These are phyloP conservation scores for Talaromyces stipitatus DNA, from an alignment of 495 filamentous ascomycete genomes.

Conservation along the genomic window DNA sequence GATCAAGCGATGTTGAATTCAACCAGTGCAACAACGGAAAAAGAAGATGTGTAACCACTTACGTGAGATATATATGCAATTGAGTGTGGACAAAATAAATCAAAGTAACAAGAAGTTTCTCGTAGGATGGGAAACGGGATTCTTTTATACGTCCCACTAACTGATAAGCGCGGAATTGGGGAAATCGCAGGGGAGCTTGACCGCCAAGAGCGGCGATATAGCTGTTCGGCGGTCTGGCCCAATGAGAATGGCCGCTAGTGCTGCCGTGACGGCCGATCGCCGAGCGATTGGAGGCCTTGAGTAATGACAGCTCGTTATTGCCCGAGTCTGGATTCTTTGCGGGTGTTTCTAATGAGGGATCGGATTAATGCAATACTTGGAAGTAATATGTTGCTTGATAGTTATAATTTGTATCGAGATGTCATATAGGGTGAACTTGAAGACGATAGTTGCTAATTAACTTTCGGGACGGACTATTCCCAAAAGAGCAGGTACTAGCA, in stretches of 20 bases:
- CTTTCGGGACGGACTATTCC: too few species aligned
- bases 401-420: too few species aligned
- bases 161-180: not conserved
- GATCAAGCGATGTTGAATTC: not conserved
- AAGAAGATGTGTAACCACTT: not conserved
- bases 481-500: not conserved
- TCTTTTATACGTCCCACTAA: not conserved
- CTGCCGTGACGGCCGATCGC: not conserved
- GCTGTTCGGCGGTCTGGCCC: not conserved
- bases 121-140: not conserved
- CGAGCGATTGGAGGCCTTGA: not conserved
- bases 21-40: not conserved
- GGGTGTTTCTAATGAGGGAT: too few species aligned
- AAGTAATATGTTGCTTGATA: too few species aligned
- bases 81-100: not conserved
- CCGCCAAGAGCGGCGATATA: not conserved
- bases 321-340: too few species aligned
- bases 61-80: not conserved
- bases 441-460: too few species aligned
- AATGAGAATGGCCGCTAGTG: not conserved
- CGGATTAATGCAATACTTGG: too few species aligned
- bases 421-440: too few species aligned
- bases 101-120: not conserved
- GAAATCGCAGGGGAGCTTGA: not conserved
- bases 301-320: too few species aligned